Evolutionary conservation across 2,329 filamentous ascomycete species (phyloP).

Genomic region (Lasiodiplodia gonubiensis): DNA sequence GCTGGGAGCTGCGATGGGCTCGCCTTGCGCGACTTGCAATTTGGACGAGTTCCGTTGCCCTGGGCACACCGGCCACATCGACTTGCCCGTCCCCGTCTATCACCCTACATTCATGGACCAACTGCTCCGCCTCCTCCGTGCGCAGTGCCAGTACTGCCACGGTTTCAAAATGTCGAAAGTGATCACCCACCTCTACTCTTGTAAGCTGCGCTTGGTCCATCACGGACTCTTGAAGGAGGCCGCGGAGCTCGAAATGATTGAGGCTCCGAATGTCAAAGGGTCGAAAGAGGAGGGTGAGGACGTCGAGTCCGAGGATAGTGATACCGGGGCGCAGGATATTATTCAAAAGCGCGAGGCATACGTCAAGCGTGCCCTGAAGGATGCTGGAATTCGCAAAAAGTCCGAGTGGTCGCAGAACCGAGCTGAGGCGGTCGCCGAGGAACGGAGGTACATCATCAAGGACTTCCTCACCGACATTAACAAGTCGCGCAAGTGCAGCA

Average conservation of each 20-base stretch:
- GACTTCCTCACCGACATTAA: conserved; percentile 79
- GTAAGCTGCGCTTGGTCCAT: conserved; percentile 84
- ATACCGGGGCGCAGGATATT: conserved; percentile 63
- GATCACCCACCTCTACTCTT: conserved; percentile 78
- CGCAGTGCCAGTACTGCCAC: conserved; percentile 90
- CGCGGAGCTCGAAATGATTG: conserved; percentile 55
- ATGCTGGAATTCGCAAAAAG: conserved; percentile 55
- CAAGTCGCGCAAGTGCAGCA: conserved; percentile 71
- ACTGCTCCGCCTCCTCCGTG: conserved; percentile 79
- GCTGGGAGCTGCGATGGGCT: conserved; percentile 86
- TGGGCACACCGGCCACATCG: conserved; percentile 93
- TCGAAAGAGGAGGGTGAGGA: conserved; percentile 47
- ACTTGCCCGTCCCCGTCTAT: conserved; percentile 90
- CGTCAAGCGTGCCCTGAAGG: conserved; percentile 73
- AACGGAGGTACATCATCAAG: conserved; percentile 76
- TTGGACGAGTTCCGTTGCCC: conserved; percentile 80
- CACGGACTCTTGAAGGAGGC: conserved; percentile 79
- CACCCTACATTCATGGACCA: conserved; percentile 98
- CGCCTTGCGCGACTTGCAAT: conserved; percentile 88
- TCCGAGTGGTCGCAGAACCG: conserved; percentile 64
- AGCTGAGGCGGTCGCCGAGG: conserved; percentile 81
- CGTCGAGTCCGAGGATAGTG: conserved; percentile 63
- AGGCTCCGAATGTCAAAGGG: conserved; percentile 44
- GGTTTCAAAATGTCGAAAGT: conserved; percentile 79
- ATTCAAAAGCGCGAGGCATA: conserved; percentile 67